Base-by-base conservation (phyloP, 2,329 filamentous ascomycete genomes). In the Claviceps capensis region DNA sequence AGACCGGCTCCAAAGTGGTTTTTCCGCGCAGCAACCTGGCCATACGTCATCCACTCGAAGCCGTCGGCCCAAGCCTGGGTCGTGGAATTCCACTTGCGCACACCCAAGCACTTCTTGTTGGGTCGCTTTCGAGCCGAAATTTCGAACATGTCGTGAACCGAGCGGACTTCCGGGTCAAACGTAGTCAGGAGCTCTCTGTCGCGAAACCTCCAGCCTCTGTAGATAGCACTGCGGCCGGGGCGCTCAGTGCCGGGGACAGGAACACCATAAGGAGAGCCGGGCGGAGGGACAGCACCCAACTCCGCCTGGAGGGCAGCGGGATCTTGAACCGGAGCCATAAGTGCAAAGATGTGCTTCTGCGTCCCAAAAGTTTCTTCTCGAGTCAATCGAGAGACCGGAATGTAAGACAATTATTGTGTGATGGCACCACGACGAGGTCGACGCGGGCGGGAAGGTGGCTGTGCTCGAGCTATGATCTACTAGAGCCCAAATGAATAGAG, bases 1-100 rank as follows among this genome's bases (percentile, higher is more conserved):
- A 97, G 69, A 53, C 91, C 93, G 41, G 84, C 85, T 57, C 93
- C 93, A 59, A 96, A 79, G 66, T 93, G 87, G 64, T 84, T 85
- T 63, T 87, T 82, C 63, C 90, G 80, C 70, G 80, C 77, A 54
- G 85, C 82, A n/a, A 91, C 78, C 55, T 93, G 81, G 61, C 75
- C 76, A 62, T 95, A 97, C 54, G 83, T 86, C 60, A 90, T 71
- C 89, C 90, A 97, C 54, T 83, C 76, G 65, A 86, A 98, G 58
- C 80, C 79, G 53, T 84, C 82, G 56, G 78, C 76, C 69, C 80
- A 95, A 1, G 78, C 77, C 71, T 89, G 84, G 48, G 82, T 87
- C 40, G 69, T 70, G 3, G 85, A 68, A 67, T 95, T 83, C 77
- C 88, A 97, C 4, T 85, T 79, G 57, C 93, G 82, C 65, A 79